A percentile compares a stretch with the other conserved stretches of the same genome.
Conservation (phyloP, 345 rosid species). For the Eucalyptus grandis region DNA sequence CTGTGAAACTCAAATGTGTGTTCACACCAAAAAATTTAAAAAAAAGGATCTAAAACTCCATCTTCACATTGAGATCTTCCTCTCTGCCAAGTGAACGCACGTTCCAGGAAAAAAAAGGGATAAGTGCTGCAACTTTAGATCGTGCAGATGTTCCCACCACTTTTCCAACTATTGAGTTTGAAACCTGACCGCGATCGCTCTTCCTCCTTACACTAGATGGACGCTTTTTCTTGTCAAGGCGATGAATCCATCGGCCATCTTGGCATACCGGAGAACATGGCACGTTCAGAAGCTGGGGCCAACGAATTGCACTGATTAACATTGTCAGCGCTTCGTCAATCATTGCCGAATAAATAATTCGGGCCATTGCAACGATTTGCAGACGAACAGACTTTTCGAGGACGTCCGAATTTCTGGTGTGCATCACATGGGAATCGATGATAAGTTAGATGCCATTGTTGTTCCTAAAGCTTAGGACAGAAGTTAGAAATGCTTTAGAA, state of each 20-base stretch:
- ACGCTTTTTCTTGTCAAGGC: neutral
- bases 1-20: neutral
- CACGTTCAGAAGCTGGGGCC: neutral
- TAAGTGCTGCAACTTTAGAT: neutral
- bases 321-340: neutral
- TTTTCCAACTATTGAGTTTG: neutral
- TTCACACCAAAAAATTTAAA: neutral
- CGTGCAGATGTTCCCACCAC: neutral
- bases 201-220: neutral
- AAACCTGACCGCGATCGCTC: neutral
- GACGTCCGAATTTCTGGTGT: neutral
- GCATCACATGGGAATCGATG: neutral
- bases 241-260: neutral
- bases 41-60: neutral
- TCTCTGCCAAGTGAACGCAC: neutral
- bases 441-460: neutral
- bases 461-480: neutral
- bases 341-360: neutral
- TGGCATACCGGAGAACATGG: neutral
- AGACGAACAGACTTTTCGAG: neutral
- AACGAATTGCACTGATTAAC: neutral
- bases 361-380: neutral
- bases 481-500: neutral
- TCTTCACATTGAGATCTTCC: neutral
- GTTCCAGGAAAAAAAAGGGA: neutral